phyloP scores from a whole-genome alignment of 139 green algal genomes.

The Raphidocelis subcapitata region DNA sequence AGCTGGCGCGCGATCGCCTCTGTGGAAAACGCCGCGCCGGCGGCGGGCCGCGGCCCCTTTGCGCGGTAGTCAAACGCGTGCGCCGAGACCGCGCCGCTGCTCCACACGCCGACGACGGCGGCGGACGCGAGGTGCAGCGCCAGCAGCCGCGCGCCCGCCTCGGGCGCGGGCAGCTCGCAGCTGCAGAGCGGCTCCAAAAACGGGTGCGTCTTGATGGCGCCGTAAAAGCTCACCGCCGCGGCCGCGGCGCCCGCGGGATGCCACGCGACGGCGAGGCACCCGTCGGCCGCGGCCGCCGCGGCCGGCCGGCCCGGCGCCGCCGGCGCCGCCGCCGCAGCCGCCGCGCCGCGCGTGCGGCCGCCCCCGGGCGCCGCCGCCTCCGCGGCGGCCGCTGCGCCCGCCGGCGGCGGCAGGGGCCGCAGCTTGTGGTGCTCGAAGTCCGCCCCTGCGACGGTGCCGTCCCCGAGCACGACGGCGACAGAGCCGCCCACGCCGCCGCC shows the following conservation, averaged over 20 bases:
- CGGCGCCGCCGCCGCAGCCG: neutral
- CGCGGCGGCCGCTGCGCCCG: neutral
- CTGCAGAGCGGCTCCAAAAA: no score
- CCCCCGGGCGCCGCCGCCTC: neutral
- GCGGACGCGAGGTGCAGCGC: neutral
- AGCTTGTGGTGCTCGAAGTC: conserved; percentile 6
- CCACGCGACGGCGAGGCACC: conserved; percentile 6
- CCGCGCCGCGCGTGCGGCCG: neutral
- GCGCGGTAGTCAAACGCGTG: no score
- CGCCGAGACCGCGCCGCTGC: no score
- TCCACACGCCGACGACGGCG: no score
- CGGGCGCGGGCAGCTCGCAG: neutral
- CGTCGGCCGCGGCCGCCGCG: neutral
- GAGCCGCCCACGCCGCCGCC: neutral
- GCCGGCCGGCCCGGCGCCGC: neutral
- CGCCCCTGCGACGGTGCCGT: conserved; percentile 9
- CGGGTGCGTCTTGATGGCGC: no score
- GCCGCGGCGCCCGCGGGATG: neutral
- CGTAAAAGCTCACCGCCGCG: conserved; percentile 5
- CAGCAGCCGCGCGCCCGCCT: neutral
- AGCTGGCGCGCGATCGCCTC: no score
- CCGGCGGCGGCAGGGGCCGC: neutral
- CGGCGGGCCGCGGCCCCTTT: no score
- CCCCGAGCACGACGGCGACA: conserved; percentile 7
- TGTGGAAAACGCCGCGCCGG: no score